phyloP scores from a whole-genome alignment of 1,139 yeast genomes.

The Yamadazyma sp. region DNA sequence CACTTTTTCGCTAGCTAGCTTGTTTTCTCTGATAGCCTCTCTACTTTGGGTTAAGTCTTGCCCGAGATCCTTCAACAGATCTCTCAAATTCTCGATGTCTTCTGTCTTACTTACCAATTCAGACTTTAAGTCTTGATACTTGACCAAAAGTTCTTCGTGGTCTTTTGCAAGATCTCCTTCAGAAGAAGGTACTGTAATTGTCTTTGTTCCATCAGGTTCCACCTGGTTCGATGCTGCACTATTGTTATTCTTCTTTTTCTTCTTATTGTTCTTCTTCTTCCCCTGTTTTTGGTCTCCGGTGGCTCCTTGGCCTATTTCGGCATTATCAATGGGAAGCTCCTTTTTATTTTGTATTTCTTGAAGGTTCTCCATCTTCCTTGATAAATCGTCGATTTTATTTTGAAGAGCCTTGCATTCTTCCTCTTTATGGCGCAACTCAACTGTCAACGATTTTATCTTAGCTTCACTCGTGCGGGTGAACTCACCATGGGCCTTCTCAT shows the following conservation, averaged over 20 bases:
- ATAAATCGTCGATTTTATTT: slow-evolving; percentile 6
- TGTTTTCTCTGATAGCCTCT: slow-evolving; percentile 34
- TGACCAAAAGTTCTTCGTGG: slow-evolving; percentile 18
- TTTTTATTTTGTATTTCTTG: background rate
- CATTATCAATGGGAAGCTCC: background rate
- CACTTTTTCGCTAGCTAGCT: slow-evolving; percentile 7
- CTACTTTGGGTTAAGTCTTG: slow-evolving; percentile 66
- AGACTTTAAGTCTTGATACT: slow-evolving; percentile 17
- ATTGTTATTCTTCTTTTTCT: slow-evolving; percentile 13
- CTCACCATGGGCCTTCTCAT: slow-evolving; percentile 7
- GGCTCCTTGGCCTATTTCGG: background rate
- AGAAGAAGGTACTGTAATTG: too few species aligned
- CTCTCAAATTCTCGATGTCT: slow-evolving; percentile 61
- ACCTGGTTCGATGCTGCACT: too few species aligned
- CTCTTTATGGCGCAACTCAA: background rate
- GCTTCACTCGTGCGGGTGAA: background rate
- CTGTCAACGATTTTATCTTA: background rate
- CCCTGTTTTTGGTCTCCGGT: slow-evolving; percentile 2
- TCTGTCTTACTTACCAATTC: slow-evolving; percentile 36
- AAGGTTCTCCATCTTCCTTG: slow-evolving; percentile 6
- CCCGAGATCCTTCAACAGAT: slow-evolving; percentile 73
- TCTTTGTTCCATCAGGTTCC: too few species aligned
- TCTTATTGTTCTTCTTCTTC: slow-evolving; percentile 16
- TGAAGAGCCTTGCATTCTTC: slow-evolving; percentile 7
- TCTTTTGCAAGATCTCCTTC: slow-evolving; percentile 11